phyloP scores from a whole-genome alignment of 179 eudicot genomes.

The Actinidia chinensis region DNA sequence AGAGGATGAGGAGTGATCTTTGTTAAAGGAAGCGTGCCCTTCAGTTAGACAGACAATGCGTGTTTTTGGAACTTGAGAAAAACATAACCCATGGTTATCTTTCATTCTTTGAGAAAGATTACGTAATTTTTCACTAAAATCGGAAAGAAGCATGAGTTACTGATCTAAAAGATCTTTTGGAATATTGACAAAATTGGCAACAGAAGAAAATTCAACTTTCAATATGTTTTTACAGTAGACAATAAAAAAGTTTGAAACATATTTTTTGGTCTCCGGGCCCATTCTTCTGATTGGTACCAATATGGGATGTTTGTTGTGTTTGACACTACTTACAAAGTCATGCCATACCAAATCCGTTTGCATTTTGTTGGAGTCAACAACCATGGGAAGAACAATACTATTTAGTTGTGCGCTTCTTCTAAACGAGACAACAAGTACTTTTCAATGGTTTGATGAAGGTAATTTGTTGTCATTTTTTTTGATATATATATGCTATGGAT shows the following conservation, averaged over 20 bases:
- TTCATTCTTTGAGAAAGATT: conserved; percentile 19
- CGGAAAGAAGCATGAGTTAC: not conserved
- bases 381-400: too few species aligned
- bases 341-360: too few species aligned
- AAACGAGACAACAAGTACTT: too few species aligned
- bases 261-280: conserved; percentile 25
- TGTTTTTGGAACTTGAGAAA: not conserved
- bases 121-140: conserved; percentile 11
- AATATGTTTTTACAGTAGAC: conserved; percentile 16
- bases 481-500: too few species aligned
- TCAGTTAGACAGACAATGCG: not conserved
- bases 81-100: conserved; percentile 20
- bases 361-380: too few species aligned
- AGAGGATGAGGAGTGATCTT: not conserved
- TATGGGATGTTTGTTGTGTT: conserved; percentile 13
- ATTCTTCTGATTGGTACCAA: conserved; percentile 21
- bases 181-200: conserved; percentile 15
- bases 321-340: too few species aligned
- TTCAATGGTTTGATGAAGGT: too few species aligned
- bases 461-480: too few species aligned
- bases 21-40: not conserved
- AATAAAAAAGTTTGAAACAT: conserved; percentile 19
- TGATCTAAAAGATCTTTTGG: conserved; percentile 2
- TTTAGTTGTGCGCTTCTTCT: too few species aligned
- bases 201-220: conserved; percentile 20